Evolutionary conservation across 306 rosid species (phyloP).

Genomic region (Dicorynia guianensis): DNA sequence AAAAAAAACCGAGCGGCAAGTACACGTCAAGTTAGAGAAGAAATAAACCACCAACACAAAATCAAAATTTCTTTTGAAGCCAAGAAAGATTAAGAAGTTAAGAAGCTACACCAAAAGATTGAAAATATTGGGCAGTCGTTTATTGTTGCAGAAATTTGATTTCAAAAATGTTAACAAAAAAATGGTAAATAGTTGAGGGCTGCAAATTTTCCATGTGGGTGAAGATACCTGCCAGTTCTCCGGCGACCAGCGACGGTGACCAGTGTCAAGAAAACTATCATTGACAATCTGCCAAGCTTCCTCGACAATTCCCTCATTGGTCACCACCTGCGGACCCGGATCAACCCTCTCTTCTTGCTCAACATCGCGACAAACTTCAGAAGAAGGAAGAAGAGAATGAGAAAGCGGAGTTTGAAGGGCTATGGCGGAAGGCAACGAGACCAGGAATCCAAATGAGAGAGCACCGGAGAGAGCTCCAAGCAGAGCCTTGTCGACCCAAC

Average conservation of each 20-base stretch:
- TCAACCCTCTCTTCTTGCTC: slow-evolving; percentile 41
- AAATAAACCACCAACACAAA: not conserved
- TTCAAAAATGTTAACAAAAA: not conserved
- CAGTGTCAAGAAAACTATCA: slow-evolving; percentile 72
- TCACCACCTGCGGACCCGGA: slow-evolving; percentile 49
- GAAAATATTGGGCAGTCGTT: not conserved
- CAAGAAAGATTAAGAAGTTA: not conserved
- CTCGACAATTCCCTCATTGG: slow-evolving; percentile 76
- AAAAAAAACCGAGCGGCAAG: not conserved
- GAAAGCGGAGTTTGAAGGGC: slow-evolving; percentile 33
- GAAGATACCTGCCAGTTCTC: slow-evolving; percentile 74
- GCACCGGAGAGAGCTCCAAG: slow-evolving; percentile 55
- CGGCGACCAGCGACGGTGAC: slow-evolving; percentile 71
- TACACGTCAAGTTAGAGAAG: not conserved
- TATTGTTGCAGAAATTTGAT: not conserved
- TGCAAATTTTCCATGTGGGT: slow-evolving; percentile 5
- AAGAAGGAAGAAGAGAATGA: slow-evolving; percentile 28
- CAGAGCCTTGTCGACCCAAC: slow-evolving; percentile 46
- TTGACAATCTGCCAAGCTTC: slow-evolving; percentile 97
- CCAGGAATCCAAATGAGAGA: slow-evolving; percentile 52
- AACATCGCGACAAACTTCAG: slow-evolving; percentile 60
- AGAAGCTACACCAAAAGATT: not conserved
- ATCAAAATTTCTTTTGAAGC: not conserved
- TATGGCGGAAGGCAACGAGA: slow-evolving; percentile 47
- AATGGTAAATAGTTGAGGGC: not conserved